These are phyloP conservation scores for Delphinella strobiligena DNA, from an alignment of 2,329 filamentous ascomycete species.

Conservation along the genomic window DNA sequence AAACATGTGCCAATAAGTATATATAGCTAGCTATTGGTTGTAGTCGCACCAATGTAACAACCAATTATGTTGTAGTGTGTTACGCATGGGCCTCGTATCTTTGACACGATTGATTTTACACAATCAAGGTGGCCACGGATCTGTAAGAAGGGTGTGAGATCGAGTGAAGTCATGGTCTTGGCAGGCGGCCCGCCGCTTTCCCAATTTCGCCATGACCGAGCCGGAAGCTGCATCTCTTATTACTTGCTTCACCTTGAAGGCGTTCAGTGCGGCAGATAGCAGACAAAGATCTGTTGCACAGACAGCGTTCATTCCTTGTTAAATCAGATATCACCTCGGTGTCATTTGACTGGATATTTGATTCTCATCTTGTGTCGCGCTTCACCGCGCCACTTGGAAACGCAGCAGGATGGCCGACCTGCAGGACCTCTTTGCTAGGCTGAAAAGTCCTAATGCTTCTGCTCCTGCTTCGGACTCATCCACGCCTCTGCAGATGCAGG, in stretches of 20 bases:
- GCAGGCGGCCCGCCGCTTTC: background rate
- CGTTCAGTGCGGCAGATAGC: background rate
- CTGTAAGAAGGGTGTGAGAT: background rate
- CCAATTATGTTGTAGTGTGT: no score
- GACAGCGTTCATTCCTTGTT: background rate
- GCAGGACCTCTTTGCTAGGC: slow-evolving; percentile 31
- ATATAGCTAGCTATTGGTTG: no score
- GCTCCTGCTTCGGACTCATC: background rate
- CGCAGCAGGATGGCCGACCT: slow-evolving; percentile 26
- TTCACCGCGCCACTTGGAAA: background rate
- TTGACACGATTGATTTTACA: no score
- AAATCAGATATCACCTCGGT: background rate
- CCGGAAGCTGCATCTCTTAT: background rate
- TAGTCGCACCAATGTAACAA: no score
- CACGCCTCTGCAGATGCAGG: background rate
- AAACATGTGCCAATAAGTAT: no score
- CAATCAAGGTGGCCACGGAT: background rate
- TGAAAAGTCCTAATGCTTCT: slow-evolving; percentile 19
- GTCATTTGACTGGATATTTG: background rate
- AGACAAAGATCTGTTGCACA: background rate
- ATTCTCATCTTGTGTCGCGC: background rate
- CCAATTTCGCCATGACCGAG: background rate
- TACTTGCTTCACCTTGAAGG: background rate
- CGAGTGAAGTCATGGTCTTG: background rate
- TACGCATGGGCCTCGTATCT: no score